Base-by-base conservation (phyloP, 108 stramenopile genomes). In the Fistulifera pelliculosa region DNA sequence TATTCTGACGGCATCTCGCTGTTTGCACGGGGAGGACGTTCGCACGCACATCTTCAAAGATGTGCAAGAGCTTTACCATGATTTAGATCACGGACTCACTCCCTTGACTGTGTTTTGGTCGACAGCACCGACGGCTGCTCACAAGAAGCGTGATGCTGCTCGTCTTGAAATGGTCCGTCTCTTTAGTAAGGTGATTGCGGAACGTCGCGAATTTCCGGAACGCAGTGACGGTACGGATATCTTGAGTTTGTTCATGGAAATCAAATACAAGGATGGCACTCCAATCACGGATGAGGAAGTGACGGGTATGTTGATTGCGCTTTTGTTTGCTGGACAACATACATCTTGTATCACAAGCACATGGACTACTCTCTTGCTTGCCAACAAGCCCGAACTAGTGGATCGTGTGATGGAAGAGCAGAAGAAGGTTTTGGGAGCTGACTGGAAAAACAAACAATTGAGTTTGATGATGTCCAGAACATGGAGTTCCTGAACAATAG, bases 271-370 rank as follows among this genome's bases (percentile, higher is more conserved):
- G 74, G 97, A 98, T 65, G 97, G 96, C 43, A 73, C 75, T 16
- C 57, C 56, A 24, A 69, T 85, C 50, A 96, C 94, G 4, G 87
- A 95, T 38, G 92, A 95, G 61, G 85, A 99, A 76, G 85, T 99
- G 23, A 95, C 95, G 8, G 99, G 99, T 16, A 69, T 99, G 28
- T 57, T 99, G 41, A 96, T 98, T 77, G 99, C 99, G 5, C 60
- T 98, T 22, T 77, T 99, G 56, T 99, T 99, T 72, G 94, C 99
- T 13, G 99, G 99, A 43, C 99, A 99, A 75, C 99, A 99, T 73
- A 99, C 99, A 15, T 91, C 88, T 22, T 94, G 92, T 60, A 96
- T 96, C 60, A 96, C 95, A 18, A 84, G 87, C 53, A 97, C 97
- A 12, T 99, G 99, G 99, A 95, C 95, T 0, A 55, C 79, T 27